Conservation (phyloP, 2,329 filamentous ascomycete species). For the Neocucurbitaria cava region DNA sequence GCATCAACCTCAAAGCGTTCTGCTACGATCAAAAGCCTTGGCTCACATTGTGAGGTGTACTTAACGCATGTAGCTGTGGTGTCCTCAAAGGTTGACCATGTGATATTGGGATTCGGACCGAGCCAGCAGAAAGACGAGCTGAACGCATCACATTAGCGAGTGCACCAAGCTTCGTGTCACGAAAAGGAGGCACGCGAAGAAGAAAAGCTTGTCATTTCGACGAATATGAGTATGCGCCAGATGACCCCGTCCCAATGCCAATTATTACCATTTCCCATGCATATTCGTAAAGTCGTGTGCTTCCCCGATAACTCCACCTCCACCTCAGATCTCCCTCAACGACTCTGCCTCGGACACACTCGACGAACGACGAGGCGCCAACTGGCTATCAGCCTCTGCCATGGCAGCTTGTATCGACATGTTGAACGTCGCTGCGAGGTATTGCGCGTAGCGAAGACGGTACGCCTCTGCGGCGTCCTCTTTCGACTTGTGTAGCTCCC, state of each 20-base stretch:
- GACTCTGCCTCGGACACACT: slow-evolving; percentile 46
- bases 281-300: slow-evolving; percentile 32
- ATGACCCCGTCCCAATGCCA: slow-evolving; percentile 30
- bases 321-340: slow-evolving; percentile 35
- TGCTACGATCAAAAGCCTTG: background rate
- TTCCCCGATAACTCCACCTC: background rate
- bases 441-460: slow-evolving; percentile 48
- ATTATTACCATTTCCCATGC: slow-evolving; percentile 25
- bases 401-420: slow-evolving; percentile 49
- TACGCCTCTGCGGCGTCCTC: slow-evolving; percentile 43
- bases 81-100: background rate
- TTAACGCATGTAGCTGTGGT: background rate
- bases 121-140: background rate
- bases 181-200: slow-evolving; percentile 27
- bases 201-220: slow-evolving; percentile 33
- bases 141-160: slow-evolving; percentile 25
- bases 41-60: background rate
- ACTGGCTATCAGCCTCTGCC: slow-evolving; percentile 45
- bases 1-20: background rate
- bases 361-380: slow-evolving; percentile 45
- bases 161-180: slow-evolving; percentile 19
- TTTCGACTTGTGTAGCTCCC: slow-evolving; percentile 43
- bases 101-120: background rate
- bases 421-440: slow-evolving; percentile 49
- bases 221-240: slow-evolving; percentile 23